Base-by-base conservation (phyloP, 2,329 filamentous ascomycete species). In the Trichophyton benhamiae region DNA sequence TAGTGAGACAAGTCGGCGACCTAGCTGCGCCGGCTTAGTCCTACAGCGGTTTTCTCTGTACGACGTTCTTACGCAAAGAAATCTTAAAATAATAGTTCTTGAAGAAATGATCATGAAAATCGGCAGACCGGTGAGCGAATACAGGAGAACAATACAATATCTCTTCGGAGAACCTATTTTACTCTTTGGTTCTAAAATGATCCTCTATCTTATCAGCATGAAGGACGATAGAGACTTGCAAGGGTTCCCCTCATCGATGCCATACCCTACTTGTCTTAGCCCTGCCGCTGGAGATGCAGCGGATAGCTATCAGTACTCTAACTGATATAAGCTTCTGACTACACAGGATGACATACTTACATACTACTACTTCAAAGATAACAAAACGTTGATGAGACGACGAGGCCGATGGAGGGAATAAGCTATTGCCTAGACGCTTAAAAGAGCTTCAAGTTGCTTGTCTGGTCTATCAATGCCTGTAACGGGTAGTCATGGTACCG, bases 271-370 rank as follows among this genome's bases (percentile, higher is more conserved):
- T 48, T 22, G 44, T 48, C 44, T 9, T 48, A 48, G 44, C 5
- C 44, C 44, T 48, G 44, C 44, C 20, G 49, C 49, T 53, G 49
- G 49, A 30, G 25, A 25, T 53, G 49, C 49, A 53, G 49, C 49
- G 49, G 49, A 30, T 33, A 53, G 49, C 49, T 53, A 53, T 53
- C 49, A 53, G 49, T 30, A 53, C 49, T 13, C 49, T 53, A 53
- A 53, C 25, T 30, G 27, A 53, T 30, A 53, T 53, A 53, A 53
- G 22, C 49, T 53, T 53, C 49, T 53, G 49, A 53, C 27, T 30
- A 53, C 27, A 15, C 49, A 30, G 49, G 3, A 30, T 48, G 17
- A 13, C 33, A 22, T 48, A 5, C n/a, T n/a, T 13, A 25, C 20
- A 25, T 22, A 22, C 11, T 22, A 22, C 11, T 48, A 11, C 44